Evolutionary conservation across 1,284 basidiomycete species (phyloP).

Genomic region (Wolfiporia cocos): DNA sequence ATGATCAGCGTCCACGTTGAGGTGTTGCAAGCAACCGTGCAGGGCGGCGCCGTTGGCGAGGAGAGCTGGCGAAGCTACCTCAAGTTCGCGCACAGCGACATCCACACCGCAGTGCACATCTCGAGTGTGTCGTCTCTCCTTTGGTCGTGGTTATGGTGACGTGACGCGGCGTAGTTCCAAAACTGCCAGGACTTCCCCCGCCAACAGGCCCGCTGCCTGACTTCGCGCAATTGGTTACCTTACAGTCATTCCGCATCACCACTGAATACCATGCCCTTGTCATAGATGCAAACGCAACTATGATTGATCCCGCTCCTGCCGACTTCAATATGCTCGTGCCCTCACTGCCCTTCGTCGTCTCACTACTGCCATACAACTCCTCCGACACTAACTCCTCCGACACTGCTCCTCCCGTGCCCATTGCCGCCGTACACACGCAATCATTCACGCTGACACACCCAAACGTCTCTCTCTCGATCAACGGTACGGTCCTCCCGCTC

Average conservation of each 20-base stretch:
- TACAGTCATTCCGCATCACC: conserved; percentile 50
- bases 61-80: conserved; percentile 47
- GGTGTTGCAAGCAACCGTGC: conserved; percentile 37
- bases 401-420: conserved; percentile 34
- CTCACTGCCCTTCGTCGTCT: conserved; percentile 54
- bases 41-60: conserved; percentile 42
- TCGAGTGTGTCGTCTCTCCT: conserved; percentile 38
- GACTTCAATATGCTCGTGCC: conserved; percentile 44
- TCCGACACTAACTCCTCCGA: conserved; percentile 13
- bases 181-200: conserved; percentile 58
- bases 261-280: conserved; percentile 39
- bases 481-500: conserved; percentile 56
- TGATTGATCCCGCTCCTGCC: conserved; percentile 46
- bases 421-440: conserved; percentile 47
- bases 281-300: conserved; percentile 48
- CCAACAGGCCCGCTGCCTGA: conserved; percentile 52
- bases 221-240: conserved; percentile 50
- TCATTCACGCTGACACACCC: conserved; percentile 59
- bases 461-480: conserved; percentile 54
- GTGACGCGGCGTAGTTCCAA: conserved; percentile 42
- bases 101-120: conserved; percentile 40
- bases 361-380: conserved; percentile 31
- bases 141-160: not conserved
- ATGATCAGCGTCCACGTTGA: conserved; percentile 36
- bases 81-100: conserved; percentile 33